A percentile compares a stretch with the other conserved stretches of the same genome.
These are phyloP conservation scores for Solanum arcanum DNA, from an alignment of 257 asterid genomes.

Conservation along the genomic window DNA sequence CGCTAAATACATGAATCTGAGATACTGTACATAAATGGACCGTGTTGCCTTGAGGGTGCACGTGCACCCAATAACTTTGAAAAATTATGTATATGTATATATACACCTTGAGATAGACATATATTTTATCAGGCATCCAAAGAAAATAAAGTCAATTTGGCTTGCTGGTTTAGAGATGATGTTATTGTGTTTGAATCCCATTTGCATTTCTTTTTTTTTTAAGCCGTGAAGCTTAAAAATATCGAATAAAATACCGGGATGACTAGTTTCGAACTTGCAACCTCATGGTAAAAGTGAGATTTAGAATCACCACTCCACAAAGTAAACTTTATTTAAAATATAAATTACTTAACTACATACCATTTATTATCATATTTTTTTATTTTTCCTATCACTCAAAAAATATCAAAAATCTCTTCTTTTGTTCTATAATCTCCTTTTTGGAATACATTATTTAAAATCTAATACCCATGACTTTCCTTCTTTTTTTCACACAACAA, in stretches of 20 bases:
- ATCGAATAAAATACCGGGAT: too few relatives aligned
- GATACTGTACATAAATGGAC: background rate
- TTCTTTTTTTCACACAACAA: too few relatives aligned
- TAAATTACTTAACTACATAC: too few relatives aligned
- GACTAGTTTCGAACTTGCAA: background rate
- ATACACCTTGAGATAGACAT: background rate
- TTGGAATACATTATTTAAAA: too few relatives aligned
- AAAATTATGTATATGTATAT: too few relatives aligned
- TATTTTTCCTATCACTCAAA: too few relatives aligned
- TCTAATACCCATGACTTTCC: too few relatives aligned
- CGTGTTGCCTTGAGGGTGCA: background rate
- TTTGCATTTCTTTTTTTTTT: background rate
- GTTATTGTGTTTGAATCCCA: background rate
- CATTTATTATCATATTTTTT: too few relatives aligned
- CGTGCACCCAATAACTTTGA: background rate
- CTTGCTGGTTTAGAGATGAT: background rate
- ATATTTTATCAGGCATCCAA: background rate
- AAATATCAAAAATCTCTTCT: too few relatives aligned
- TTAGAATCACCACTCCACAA: background rate
- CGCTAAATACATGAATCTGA: background rate
- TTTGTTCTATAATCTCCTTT: too few relatives aligned
- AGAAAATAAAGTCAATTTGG: background rate
- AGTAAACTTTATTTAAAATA: background rate
- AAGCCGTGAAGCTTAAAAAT: background rate
- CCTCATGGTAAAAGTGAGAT: background rate